A percentile compares a stretch with the other conserved stretches of the same genome.
These are phyloP conservation scores for Xylaria longipes DNA, from an alignment of 495 filamentous ascomycete genomes.

Conservation along the genomic window DNA sequence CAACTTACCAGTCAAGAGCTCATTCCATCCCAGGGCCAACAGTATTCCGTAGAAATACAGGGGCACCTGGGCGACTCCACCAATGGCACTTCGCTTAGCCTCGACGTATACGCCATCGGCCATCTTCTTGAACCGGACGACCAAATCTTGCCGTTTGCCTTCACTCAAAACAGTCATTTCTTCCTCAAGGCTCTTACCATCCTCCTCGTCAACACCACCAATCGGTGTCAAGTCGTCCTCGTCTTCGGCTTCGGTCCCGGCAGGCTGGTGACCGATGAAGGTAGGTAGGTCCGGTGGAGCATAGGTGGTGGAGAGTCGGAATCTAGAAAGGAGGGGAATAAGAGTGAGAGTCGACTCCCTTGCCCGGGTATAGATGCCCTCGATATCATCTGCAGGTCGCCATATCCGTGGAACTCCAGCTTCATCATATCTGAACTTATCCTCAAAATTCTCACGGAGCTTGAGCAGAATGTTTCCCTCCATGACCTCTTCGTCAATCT, in stretches of 20 bases:
- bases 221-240: conserved; percentile 89
- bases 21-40: conserved; percentile 94
- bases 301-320: conserved; percentile 71
- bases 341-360: conserved; percentile 88
- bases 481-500: conserved; percentile 97
- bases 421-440: conserved; percentile 98
- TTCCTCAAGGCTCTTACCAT: conserved; percentile 90
- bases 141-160: conserved; percentile 84
- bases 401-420: conserved; percentile 94
- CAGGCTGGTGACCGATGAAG: conserved; percentile 84
- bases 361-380: conserved; percentile 88
- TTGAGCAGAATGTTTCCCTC: conserved; percentile 96
- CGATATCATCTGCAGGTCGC: conserved; percentile 96
- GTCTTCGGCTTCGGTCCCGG: conserved; percentile 75
- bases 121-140: conserved; percentile 95
- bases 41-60: conserved; percentile 92
- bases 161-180: conserved; percentile 94
- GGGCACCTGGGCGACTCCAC: conserved; percentile 92
- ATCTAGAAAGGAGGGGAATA: conserved; percentile 87
- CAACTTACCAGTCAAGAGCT: conserved; percentile 83
- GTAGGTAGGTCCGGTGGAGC: conserved; percentile 78
- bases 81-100: conserved; percentile 94
- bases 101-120: conserved; percentile 97
- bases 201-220: conserved; percentile 89
- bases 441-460: conserved; percentile 96